Evolutionary conservation across 2,329 filamentous ascomycete genomes (phyloP), one percentile per base, ranked within the genome.

Genomic region (Penicillium sp.): DNA sequence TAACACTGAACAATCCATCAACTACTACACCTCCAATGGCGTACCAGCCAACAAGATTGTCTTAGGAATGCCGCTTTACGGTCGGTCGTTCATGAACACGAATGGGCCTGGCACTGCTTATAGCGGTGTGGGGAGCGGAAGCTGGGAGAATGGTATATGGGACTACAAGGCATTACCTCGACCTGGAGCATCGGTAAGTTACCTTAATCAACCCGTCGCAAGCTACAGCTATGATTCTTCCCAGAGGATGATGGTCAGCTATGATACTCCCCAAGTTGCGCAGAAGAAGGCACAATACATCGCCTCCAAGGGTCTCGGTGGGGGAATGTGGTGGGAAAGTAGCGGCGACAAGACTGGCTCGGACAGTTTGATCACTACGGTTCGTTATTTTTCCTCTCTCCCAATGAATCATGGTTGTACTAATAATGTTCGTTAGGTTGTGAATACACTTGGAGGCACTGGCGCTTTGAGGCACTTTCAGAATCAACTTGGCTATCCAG

Each of bases 271-370:
- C 1, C 76, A 79, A 3, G 85, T 92, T 72, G 88, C 86, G 3
- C 79, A 79, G 63, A 71, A 77, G 63, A 98, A 97, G 79, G 86
- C 87, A 1, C 77, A 84, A 11, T 96, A 86, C 71, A 84, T 97
- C 69, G 83, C 80, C 68, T 72, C 83, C 21, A 78, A 82, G 45
- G 80, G 84, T 0, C 82, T 97, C 0, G 93, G 92, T 1, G 93
- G 93, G 19, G 91, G 84, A n/a, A 97, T 98, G 93, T 98, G 91
- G 91, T 96, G 90, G 90, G 93, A 97, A 77, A 90, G 86, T 66
- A 93, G 89, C 68, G 87, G 85, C 1, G 93, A 97, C 72, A 87
- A 86, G 69, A 70, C 75, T 3, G 86, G 86, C 0, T 74, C 73
- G 11, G 78, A 81, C 0, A 93, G 90, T 65, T 71, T 97, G 69